Percentiles rank a stretch among this genome's conserved stretches.
Conservation (phyloP, 2,329 filamentous ascomycete species). For the Aspergillus uvarum region DNA sequence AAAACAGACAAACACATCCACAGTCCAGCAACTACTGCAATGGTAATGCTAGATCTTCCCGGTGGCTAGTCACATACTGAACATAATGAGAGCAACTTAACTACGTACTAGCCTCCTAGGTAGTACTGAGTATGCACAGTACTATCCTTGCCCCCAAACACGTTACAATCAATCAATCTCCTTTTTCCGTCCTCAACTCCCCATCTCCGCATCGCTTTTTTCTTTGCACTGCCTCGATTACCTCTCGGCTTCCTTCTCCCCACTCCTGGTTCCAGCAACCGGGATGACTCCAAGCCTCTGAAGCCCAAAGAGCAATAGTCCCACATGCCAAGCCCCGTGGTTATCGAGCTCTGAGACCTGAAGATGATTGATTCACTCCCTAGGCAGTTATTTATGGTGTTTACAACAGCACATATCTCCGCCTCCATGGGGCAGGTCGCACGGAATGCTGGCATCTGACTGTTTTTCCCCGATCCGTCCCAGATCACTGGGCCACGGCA, state of each 20-base stretch:
- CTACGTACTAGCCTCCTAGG: too few relatives aligned
- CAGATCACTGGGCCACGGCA: not conserved
- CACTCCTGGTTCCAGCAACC: constrained; percentile 18
- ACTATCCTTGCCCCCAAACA: not conserved
- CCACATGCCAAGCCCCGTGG: constrained; percentile 14
- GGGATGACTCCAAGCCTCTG: constrained; percentile 13
- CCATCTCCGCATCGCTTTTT: not conserved
- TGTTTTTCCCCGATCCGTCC: not conserved
- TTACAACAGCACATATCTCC: not conserved
- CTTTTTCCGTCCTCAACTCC: not conserved
- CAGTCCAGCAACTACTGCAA: not conserved
- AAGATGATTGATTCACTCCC: not conserved
- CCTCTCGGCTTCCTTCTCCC: not conserved
- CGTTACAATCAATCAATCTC: not conserved
- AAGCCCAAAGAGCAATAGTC: constrained; percentile 10
- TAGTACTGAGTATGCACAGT: too few relatives aligned
- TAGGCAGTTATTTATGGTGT: not conserved
- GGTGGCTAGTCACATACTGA: not conserved
- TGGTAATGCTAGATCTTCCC: not conserved
- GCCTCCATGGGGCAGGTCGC: not conserved
- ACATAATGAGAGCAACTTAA: too few relatives aligned
- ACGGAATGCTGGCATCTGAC: not conserved
- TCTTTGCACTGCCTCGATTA: not conserved
- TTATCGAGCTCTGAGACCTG: not conserved
- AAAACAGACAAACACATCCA: not conserved